Percentiles rank a stretch among this genome's conserved stretches.
These are phyloP conservation scores for Platanthera guangdongensis DNA, from an alignment of 106 monocot species.

Conservation along the genomic window DNA sequence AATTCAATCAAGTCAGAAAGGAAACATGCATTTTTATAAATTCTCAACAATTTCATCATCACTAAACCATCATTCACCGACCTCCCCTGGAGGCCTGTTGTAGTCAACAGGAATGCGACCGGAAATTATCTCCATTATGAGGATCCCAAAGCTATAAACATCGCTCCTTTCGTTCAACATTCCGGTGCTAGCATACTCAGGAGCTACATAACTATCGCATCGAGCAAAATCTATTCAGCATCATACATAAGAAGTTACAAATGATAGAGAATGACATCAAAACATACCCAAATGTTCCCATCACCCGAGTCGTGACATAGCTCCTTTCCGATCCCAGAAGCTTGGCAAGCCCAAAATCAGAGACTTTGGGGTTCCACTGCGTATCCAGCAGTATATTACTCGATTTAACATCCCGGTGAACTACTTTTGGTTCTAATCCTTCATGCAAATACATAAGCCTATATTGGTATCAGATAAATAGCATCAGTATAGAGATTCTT, in stretches of 20 bases:
- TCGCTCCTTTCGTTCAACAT: constrained; percentile 94
- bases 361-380: constrained; percentile 76
- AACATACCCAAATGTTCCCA: constrained; percentile 90
- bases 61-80: constrained; percentile 11
- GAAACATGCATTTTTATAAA: background rate
- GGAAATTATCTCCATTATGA: constrained; percentile 90
- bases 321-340: constrained; percentile 77
- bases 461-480: constrained; percentile 3
- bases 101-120: constrained; percentile 82
- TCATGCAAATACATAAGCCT: constrained; percentile 90
- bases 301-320: constrained; percentile 84
- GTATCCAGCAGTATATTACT: constrained; percentile 84
- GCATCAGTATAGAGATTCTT: background rate
- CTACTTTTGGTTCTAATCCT: constrained; percentile 91
- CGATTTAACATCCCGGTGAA: constrained; percentile 87
- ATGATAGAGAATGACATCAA: background rate
- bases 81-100: constrained; percentile 78
- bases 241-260: background rate
- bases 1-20: background rate
- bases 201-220: constrained; percentile 72
- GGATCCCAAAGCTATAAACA: constrained; percentile 89
- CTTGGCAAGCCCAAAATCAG: constrained; percentile 90
- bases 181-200: constrained; percentile 83
- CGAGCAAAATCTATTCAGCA: background rate
- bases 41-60: background rate